Evolutionary conservation across 2,329 filamentous ascomycete genomes (phyloP).

Genomic region (Coniochaeta hoffmannii): DNA sequence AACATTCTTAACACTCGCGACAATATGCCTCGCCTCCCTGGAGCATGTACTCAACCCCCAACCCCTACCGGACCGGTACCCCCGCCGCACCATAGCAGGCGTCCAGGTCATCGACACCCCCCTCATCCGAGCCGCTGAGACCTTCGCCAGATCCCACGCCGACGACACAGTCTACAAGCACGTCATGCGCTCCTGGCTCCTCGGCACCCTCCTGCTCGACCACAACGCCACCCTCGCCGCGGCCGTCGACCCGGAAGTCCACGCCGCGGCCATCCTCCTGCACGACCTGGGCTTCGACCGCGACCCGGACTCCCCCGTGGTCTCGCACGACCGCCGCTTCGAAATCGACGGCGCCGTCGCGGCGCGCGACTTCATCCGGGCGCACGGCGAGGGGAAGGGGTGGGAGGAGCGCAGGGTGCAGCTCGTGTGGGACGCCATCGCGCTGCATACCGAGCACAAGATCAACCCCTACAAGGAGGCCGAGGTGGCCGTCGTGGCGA

Average conservation of each 20-base stretch:
- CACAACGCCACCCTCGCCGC: constrained; percentile 14
- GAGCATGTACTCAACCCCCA: too few species aligned
- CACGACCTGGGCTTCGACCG: constrained; percentile 36
- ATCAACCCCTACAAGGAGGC: constrained; percentile 34
- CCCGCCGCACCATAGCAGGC: too few species aligned
- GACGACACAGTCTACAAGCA: constrained; percentile 28
- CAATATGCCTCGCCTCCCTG: too few species aligned
- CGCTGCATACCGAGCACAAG: constrained; percentile 30
- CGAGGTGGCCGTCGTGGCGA: constrained; percentile 25
- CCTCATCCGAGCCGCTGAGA: constrained; percentile 21
- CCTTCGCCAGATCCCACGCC: constrained; percentile 20
- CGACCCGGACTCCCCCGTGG: constrained; percentile 20
- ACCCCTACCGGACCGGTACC: too few species aligned
- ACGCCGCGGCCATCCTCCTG: constrained; percentile 30
- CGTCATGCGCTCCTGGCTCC: constrained; percentile 20
- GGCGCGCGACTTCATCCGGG: constrained; percentile 29
- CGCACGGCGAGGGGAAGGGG: constrained; percentile 11
- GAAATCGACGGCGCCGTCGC: constrained; percentile 42
- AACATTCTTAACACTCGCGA: too few species aligned
- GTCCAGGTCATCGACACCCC: too few species aligned
- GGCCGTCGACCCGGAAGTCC: constrained; percentile 27
- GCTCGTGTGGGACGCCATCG: constrained; percentile 41
- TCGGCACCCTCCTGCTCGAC: constrained; percentile 13
- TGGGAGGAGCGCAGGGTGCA: constrained; percentile 35
- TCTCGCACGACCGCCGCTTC: constrained; percentile 37